A percentile compares a stretch with the other conserved stretches of the same genome.
Conservation (phyloP, 2,329 filamentous ascomycete species). For the Thelonectria olida region DNA sequence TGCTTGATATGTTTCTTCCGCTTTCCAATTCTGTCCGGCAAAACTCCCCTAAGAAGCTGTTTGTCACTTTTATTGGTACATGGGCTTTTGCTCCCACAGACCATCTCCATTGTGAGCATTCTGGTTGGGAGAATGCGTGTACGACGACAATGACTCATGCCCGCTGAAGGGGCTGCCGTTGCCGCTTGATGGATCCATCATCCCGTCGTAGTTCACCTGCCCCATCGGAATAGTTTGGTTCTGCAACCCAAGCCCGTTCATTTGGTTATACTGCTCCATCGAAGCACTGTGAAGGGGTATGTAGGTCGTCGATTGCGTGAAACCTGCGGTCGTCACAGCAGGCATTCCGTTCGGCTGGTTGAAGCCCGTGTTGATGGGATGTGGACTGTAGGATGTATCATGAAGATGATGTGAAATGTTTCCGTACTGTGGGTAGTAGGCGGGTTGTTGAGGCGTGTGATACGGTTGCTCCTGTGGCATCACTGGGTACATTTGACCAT, state of each 20-base stretch:
- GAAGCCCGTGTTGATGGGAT: constrained; percentile 39
- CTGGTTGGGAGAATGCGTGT: constrained; percentile 46
- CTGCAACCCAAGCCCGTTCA: constrained; percentile 47
- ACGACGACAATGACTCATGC: constrained; percentile 48
- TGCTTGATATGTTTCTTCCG: background rate
- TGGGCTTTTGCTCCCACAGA: constrained; percentile 38
- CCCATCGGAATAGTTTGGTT: constrained; percentile 38
- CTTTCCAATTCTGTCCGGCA: background rate
- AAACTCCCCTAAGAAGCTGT: background rate
- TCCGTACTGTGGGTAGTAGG: constrained; percentile 41
- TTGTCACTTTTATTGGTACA: constrained; percentile 19
- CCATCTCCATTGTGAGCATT: constrained; percentile 34
- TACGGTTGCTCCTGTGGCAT: constrained; percentile 36
- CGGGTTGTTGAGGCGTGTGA: constrained; percentile 21
- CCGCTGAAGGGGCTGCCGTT: constrained; percentile 49
- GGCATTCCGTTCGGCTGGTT: constrained; percentile 34
- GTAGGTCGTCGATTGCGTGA: constrained; percentile 36
- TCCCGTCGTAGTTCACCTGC: constrained; percentile 44
- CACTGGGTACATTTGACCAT: constrained; percentile 39
- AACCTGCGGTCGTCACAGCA: constrained; percentile 34
- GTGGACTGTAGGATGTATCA: constrained; percentile 38
- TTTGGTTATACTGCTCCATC: constrained; percentile 44
- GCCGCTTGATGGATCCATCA: constrained; percentile 44
- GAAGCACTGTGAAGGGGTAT: constrained; percentile 38
- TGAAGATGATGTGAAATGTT: constrained; percentile 40